Evolutionary conservation across 257 asterid genomes (phyloP), one percentile per base, ranked within the genome.

Genomic region (Solanum paucissectum): DNA sequence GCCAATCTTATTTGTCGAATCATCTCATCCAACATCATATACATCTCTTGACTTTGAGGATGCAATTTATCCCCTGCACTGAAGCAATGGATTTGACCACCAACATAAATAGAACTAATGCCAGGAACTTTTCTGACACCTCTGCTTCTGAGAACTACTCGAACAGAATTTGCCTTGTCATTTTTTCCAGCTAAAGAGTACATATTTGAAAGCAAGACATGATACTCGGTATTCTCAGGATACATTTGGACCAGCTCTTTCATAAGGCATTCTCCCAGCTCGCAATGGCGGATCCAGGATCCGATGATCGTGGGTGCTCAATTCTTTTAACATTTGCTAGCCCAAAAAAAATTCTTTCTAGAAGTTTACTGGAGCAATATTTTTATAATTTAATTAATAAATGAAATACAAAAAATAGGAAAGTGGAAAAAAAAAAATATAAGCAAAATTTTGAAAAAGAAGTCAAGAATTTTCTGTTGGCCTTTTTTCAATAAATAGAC

Each of bases 121-220:
- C 98, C 98, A 0, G 99, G 98, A 7, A 92, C 86, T 87, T 95
- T 95, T 68, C 91, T 92, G n/a, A 93, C 88, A 27, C 98, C 97
- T 88, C 91, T 88, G 6, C 90, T 88, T 87, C 90, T 94, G 58
- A 95, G 93, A 92, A 91, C 93, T 77, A 85, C 90, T n/a, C 97
- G 92, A 74, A 96, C 86, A 32, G 93, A 93, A 91, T 92, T 90
- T 60, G 97, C 97, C 87, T 88, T 88, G 32, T 90, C 94, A 4
- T 49, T 81, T 87, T 91, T 92, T 5, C 98, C 97, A 20, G 93
- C 94, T 23, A 87, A 79, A 55, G 91, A 90, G 88, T 93, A 96
- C 93, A 94, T 90, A 89, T 95, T 96, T 1, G 98, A 93, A 40
- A 96, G 93, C 93, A 96, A 88, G 36, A 96, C 88, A 62, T 96